phyloP scores from a whole-genome alignment of 768 basidiomycete genomes.

The Xerocomus spinulosus region DNA sequence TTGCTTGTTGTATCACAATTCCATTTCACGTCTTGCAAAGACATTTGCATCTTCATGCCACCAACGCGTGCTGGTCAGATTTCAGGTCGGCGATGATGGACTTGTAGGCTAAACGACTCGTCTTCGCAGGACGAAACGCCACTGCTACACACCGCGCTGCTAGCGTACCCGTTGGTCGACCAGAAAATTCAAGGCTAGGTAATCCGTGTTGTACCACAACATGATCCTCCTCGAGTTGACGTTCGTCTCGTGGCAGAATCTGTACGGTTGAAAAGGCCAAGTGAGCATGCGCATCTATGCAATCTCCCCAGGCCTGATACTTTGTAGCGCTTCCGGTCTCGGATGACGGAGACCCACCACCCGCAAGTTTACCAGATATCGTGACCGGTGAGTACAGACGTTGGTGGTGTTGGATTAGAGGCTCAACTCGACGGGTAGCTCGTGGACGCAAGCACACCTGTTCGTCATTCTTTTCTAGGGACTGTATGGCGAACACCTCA shows the following conservation, averaged over 20 bases:
- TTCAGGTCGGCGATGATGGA: constrained; percentile 18
- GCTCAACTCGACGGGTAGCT: constrained; percentile 9
- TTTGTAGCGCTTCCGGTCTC: constrained; percentile 5
- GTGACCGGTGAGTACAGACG: constrained; percentile 12
- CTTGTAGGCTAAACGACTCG: constrained; percentile 3
- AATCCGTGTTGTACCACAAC: background rate
- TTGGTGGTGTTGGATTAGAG: background rate
- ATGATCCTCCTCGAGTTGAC: constrained; percentile 6
- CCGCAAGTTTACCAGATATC: constrained; percentile 5
- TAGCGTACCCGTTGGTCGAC: constrained; percentile 17
- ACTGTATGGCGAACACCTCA: constrained; percentile 1
- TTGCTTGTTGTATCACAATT: background rate
- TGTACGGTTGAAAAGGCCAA: constrained; percentile 10
- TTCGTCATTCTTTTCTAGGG: background rate
- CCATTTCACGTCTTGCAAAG: constrained; percentile 4
- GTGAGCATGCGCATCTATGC: constrained; percentile 8
- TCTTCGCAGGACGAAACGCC: constrained; percentile 12
- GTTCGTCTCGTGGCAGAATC: constrained; percentile 9
- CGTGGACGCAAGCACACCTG: constrained; percentile 19
- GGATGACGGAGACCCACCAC: constrained; percentile 5
- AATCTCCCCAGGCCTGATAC: background rate
- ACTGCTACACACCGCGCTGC: constrained; percentile 5
- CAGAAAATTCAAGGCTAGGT: constrained; percentile 12
- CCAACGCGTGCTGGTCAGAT: background rate
- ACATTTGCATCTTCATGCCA: constrained; percentile 7